Evolutionary conservation across 177 flowering plant species (phyloP), one percentile per base, ranked within the genome.

Genomic region (Vitis hybrid): DNA sequence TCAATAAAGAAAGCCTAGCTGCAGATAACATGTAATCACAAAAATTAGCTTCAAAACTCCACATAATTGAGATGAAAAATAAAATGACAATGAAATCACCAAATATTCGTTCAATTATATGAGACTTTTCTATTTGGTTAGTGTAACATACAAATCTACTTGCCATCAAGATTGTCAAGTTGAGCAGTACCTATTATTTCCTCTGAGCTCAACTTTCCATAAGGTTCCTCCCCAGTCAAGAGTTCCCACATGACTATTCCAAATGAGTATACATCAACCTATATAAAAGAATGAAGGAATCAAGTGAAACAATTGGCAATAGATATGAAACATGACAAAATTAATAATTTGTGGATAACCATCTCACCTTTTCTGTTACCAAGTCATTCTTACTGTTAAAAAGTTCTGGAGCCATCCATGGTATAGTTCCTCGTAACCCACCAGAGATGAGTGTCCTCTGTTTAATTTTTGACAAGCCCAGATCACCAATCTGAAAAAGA

Each of bases 211-310:
- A 84, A 48, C 53, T 74, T 70, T 27, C 74, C 74, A 71, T 83
- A 84, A 30, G 88, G 88, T 58, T 82, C 83, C 27, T 81, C 84
- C 59, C 88, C 85, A 58, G 85, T 80, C 55, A 84, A 54, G 53
- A 84, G 75, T 61, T 84, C 87, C 84, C 87, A 84, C 84, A 84
- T 73, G 35, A 81, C 85, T 35, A 84, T 79, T 24, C 87, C 88
- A 68, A 84, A 84, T 5, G 88, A 84, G 77, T 70, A 84, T 9
- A 84, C 88, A 74, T 84, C 88, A 66, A 84, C 76, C 88, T 84
- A 62, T 61, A 48, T 9, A 51, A 61, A 50, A 50, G n/a, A 30
- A 59, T 13, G 46, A 7, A 17, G 13, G n/a, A 35, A 52, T 21
- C 17, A 7, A 18, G 20, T 46, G 24, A 35, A n/a, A 11, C 15